phyloP scores from a whole-genome alignment of 352 stramenopile species.

The Globisporangium radiosum region DNA sequence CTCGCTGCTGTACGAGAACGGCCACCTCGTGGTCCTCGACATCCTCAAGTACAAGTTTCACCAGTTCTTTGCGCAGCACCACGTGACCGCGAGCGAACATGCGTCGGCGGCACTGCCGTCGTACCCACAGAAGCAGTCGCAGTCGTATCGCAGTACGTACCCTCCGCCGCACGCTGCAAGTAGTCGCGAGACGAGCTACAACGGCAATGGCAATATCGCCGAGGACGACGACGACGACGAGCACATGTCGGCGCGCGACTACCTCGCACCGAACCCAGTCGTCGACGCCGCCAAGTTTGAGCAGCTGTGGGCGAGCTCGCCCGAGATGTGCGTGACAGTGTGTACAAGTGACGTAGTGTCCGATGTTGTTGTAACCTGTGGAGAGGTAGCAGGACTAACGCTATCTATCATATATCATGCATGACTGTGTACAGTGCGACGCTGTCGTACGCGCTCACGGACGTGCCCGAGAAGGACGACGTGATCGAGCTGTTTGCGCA shows the following conservation, averaged over 20 bases:
- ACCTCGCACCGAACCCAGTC: constrained; percentile 44
- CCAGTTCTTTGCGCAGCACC: constrained; percentile 46
- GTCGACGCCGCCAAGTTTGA: constrained; percentile 78
- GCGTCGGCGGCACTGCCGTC: constrained; percentile 7
- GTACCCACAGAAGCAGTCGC: constrained; percentile 11
- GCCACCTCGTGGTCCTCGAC: constrained; percentile 74
- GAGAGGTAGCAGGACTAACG: no score
- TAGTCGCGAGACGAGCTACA: constrained; percentile 10
- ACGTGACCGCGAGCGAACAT: constrained; percentile 15
- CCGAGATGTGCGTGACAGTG: constrained; percentile 56
- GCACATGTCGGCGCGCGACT: constrained; percentile 58
- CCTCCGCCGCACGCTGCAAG: constrained; percentile 6
- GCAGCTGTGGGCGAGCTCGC: constrained; percentile 63
- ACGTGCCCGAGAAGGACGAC: constrained; percentile 62
- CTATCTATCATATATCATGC: no score
- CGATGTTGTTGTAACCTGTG: background rate
- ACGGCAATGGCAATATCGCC: constrained; percentile 40
- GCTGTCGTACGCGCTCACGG: constrained; percentile 38
- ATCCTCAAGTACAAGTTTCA: constrained; percentile 69
- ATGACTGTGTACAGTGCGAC: constrained; percentile 27
- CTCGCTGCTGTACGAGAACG: constrained; percentile 80
- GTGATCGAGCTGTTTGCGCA: constrained; percentile 69
- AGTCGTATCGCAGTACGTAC: constrained; percentile 13
- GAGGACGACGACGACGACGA: constrained; percentile 52
- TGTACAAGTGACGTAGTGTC: background rate